Base-by-base conservation (phyloP, 2,329 filamentous ascomycete species). In the Helminthosporium solani region DNA sequence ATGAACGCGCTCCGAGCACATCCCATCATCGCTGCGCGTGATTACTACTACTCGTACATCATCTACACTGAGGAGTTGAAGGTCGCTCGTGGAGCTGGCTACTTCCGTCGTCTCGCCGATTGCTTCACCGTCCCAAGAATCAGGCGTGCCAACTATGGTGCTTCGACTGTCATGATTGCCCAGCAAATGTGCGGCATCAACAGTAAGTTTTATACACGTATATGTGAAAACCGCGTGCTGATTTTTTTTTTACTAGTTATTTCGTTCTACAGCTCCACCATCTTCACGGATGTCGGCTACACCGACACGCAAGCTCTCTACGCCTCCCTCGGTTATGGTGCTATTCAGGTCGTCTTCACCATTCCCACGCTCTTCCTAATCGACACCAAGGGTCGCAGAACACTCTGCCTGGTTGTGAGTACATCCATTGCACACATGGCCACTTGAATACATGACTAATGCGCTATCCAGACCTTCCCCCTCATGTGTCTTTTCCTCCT, bases 261-360 rank as follows among this genome's bases (percentile, higher is more conserved):
- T 12, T 90, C 90, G 0, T 77, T 86, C 46, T 94, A 90, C 37
- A 95, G 95, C 62, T 91, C 62, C 0, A 58, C 92, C 58, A 63
- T 86, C 43, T 89, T 94, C 64, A 91, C 87, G 0, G 33, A 61
- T 2, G 66, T 55, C 28, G 66, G 66, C 3, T 69, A 66, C 53
- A 53, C 46, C 1, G 11, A 33, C 1, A 48, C 40, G 1, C 48
- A 70, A 46, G 66, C 67, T 2, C 43, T 70, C 8, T 69, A 63
- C 49, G 67, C 67, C 2, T 70, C 67, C 8, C 60, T 70, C 4
- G 67, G 67, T 1, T 70, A 68, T 41, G 67, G 67, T 39, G 64
- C 64, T 11, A 49, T 70, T 9, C 64, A 70, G 23, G 60, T 70
- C 40, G 56, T 70, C 12, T 61, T 60, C 42, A 68, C 67, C 1